Conservation (phyloP, 2,329 filamentous ascomycete genomes). For the Cladosporium oxysporum region DNA sequence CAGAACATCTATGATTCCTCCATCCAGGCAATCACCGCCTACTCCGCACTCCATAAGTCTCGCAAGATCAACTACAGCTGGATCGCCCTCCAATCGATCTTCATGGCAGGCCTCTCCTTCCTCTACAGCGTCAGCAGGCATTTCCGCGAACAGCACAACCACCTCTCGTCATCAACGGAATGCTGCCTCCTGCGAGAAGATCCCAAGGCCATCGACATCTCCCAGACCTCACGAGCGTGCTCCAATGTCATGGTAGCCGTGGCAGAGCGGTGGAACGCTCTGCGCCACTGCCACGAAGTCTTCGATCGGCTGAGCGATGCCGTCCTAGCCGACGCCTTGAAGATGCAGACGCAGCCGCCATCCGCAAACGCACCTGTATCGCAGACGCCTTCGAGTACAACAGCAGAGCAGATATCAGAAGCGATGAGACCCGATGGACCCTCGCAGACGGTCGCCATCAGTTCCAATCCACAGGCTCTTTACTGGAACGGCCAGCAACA, state of each 20-base stretch:
- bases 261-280: constrained; percentile 46
- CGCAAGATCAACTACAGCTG: constrained; percentile 52
- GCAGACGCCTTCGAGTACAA: not conserved
- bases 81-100: constrained; percentile 53
- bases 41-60: constrained; percentile 48
- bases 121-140: constrained; percentile 47
- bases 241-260: constrained; percentile 50
- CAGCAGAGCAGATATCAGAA: not conserved
- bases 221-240: constrained; percentile 47
- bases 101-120: constrained; percentile 50
- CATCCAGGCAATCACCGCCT: constrained; percentile 45
- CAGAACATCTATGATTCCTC: constrained; percentile 42
- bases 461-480: not conserved
- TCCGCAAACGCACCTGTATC: not conserved
- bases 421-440: not conserved
- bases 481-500: constrained; percentile 10
- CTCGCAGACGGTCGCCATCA: not conserved
- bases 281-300: constrained; percentile 45
- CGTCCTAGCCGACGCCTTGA: constrained; percentile 44
- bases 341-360: constrained; percentile 27
- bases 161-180: not conserved
- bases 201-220: constrained; percentile 46
- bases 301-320: constrained; percentile 49
- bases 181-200: constrained; percentile 25
- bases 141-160: constrained; percentile 34